Evolutionary conservation across 108 stramenopile genomes (phyloP).

Genomic region (Cyclostephanos invisitatus): DNA sequence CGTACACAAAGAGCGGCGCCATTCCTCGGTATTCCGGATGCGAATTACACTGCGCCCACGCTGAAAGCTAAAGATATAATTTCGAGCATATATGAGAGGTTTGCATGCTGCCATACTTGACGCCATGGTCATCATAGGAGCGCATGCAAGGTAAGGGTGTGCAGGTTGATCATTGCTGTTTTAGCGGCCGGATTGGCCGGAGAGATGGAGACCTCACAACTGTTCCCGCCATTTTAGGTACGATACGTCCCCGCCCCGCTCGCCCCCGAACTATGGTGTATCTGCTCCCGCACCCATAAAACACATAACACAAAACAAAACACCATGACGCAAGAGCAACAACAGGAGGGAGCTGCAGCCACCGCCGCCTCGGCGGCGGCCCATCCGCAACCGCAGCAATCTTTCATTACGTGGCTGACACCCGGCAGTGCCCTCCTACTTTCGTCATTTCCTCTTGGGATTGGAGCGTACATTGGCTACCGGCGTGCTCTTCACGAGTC

Average conservation of each 20-base stretch:
- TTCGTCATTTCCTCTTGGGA: constrained; percentile 27
- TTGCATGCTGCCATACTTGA: constrained; percentile 3
- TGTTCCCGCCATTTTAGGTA: too few species aligned
- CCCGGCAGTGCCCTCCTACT: constrained; percentile 29
- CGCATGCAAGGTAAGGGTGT: too few species aligned
- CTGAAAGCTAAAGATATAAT: neutral
- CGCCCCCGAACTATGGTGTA: too few species aligned
- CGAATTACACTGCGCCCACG: neutral
- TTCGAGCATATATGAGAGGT: neutral
- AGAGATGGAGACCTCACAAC: too few species aligned
- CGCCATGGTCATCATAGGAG: neutral
- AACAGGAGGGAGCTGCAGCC: neutral
- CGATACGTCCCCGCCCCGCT: too few species aligned
- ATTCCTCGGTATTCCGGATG: neutral
- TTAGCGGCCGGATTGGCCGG: too few species aligned
- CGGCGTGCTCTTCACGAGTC: constrained; percentile 30
- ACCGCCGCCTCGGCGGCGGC: neutral
- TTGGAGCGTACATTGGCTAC: constrained; percentile 36
- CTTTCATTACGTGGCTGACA: constrained; percentile 13
- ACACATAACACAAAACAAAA: too few species aligned
- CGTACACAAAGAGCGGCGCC: neutral
- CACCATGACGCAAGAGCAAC: constrained; percentile 1
- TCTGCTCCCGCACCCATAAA: too few species aligned
- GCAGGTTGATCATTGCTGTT: too few species aligned
- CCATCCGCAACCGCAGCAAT: neutral